These are phyloP conservation scores for Exophiala phaeomuriformis DNA, from an alignment of 2,329 filamentous ascomycete genomes.

Conservation along the genomic window DNA sequence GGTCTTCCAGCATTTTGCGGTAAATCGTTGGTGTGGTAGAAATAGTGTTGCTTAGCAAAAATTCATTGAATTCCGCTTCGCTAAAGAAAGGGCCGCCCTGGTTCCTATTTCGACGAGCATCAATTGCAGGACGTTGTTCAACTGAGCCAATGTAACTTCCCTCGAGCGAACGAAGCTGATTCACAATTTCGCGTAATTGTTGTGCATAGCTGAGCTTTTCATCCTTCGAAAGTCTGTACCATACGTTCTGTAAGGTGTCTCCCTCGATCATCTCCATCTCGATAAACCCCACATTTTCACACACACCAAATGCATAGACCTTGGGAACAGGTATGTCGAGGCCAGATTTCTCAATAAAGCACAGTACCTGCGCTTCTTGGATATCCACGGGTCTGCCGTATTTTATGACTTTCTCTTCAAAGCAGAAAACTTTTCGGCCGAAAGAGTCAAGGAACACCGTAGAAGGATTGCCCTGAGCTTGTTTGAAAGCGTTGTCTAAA, in stretches of 20 bases:
- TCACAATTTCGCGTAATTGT: slow-evolving; percentile 1
- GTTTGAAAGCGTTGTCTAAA: neutral
- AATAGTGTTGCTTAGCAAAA: neutral
- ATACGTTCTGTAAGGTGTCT: neutral
- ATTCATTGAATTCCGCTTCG: slow-evolving; percentile 6
- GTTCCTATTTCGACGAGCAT: neutral
- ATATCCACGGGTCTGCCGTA: neutral
- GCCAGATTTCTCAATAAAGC: neutral
- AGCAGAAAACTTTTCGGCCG: neutral
- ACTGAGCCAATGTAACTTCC: slow-evolving; percentile 7
- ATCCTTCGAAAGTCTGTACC: neutral
- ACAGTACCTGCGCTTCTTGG: neutral
- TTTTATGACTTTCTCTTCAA: neutral
- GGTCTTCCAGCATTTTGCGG: slow-evolving; percentile 1
- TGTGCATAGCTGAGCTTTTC: slow-evolving; percentile 3
- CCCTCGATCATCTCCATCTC: neutral
- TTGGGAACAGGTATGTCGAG: neutral
- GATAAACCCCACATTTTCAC: neutral
- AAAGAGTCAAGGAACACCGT: neutral
- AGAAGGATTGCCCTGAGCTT: neutral
- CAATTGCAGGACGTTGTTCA: neutral
- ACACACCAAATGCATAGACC: neutral
- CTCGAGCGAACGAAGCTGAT: slow-evolving; percentile 3
- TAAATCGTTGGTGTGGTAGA: neutral
- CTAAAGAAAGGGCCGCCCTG: slow-evolving; percentile 1